These are phyloP conservation scores for Russula olivacea DNA, from an alignment of 768 basidiomycete species.

Conservation along the genomic window DNA sequence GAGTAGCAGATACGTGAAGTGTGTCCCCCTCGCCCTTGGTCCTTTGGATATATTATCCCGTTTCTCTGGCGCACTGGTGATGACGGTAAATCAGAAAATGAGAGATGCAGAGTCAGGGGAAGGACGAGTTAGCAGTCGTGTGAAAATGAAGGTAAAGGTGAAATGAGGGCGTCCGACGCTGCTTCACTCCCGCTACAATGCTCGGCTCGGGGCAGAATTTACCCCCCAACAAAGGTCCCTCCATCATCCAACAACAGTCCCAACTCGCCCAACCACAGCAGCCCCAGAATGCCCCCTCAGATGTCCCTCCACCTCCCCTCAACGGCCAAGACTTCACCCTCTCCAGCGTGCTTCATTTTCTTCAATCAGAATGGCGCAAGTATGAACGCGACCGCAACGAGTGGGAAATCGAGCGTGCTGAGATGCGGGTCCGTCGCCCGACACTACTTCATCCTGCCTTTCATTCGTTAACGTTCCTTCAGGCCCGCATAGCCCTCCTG, in stretches of 20 bases:
- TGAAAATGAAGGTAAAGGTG: not conserved
- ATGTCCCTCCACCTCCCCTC: constrained; percentile 70
- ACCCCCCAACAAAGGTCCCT: constrained; percentile 26
- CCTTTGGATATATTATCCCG: no score
- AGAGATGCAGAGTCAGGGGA: no score
- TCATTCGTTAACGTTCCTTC: constrained; percentile 22
- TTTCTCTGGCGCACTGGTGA: no score
- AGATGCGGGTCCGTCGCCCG: constrained; percentile 80
- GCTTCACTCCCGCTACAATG: constrained; percentile 45
- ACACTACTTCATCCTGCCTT: constrained; percentile 25
- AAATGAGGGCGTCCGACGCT: not conserved
- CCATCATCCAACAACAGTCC: constrained; percentile 49
- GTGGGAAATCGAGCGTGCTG: constrained; percentile 99
- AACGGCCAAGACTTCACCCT: constrained; percentile 91
- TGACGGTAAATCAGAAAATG: no score
- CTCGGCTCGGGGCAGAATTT: constrained; percentile 57
- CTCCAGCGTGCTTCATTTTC: constrained; percentile 91
- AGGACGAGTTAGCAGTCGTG: no score
- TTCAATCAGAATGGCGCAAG: constrained; percentile 96
- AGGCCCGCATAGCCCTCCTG: constrained; percentile 95
- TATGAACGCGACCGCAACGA: constrained; percentile 99
- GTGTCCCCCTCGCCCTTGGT: no score
- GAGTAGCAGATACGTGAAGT: not conserved
- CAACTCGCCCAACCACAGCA: constrained; percentile 48
- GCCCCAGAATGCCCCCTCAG: constrained; percentile 42